Conservation (phyloP, 306 rosid species). For the Geum urbanum region DNA sequence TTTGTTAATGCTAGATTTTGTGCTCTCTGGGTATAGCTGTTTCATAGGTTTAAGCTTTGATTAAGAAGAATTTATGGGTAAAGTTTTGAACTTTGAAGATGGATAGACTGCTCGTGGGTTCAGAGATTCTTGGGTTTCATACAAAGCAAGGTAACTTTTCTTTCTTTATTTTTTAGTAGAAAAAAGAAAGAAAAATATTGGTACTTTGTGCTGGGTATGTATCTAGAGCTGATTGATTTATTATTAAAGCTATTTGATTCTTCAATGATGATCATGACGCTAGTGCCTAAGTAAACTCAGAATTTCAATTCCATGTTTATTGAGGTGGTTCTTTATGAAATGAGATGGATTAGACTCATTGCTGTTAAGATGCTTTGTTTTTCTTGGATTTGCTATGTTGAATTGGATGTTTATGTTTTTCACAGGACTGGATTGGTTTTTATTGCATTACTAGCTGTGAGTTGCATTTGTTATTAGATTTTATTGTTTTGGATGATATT, state of each 20-base stretch:
- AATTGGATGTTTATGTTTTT: not conserved
- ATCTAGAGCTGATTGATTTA: not conserved
- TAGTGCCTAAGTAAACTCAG: constrained; percentile 1
- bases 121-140: constrained; percentile 93
- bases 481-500: not conserved
- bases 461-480: not conserved
- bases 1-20: not conserved
- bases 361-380: not conserved
- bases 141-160: constrained; percentile 60
- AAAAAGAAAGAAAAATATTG: not conserved
- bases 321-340: not conserved
- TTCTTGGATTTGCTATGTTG: not conserved
- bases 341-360: not conserved
- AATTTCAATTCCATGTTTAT: not conserved
- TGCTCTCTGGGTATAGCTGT: not conserved
- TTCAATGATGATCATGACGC: not conserved
- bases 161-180: no score
- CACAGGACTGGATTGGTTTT: not conserved
- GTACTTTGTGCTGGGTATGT: not conserved
- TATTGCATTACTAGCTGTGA: not conserved
- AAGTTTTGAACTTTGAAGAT: constrained; percentile 33
- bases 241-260: not conserved
- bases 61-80: constrained; percentile 19
- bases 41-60: constrained; percentile 20
- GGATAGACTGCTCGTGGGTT: constrained; percentile 49